A percentile compares a stretch with the other conserved stretches of the same genome.
Conservation (phyloP, 169 alveolate genomes). For the Plasmodium malariae region DNA sequence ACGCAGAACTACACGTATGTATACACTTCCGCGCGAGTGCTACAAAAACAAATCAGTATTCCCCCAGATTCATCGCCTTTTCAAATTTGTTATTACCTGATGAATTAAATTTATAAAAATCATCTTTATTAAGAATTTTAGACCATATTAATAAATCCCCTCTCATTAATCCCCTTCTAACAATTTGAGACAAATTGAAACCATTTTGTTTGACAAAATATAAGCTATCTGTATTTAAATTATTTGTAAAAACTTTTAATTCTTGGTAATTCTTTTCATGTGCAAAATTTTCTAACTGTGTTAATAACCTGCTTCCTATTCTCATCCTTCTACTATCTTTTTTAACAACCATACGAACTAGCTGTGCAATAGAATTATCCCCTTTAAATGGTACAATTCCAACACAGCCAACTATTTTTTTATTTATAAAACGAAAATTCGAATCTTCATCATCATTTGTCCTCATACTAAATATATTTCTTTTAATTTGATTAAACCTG, state of each 20-base stretch:
- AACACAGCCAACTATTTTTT: slow-evolving; percentile 89
- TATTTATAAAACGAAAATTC: slow-evolving; percentile 15
- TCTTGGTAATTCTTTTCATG: slow-evolving; percentile 89
- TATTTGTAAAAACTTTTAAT: slow-evolving; percentile 90
- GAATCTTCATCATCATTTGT: slow-evolving; percentile 56
- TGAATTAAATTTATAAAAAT: slow-evolving; percentile 76
- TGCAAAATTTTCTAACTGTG: slow-evolving; percentile 90
- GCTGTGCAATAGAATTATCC: slow-evolving; percentile 86
- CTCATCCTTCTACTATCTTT: slow-evolving; percentile 90
- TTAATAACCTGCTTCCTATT: slow-evolving; percentile 90
- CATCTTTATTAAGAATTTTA: slow-evolving; percentile 83
- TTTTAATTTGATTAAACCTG: slow-evolving; percentile 31
- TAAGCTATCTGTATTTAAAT: slow-evolving; percentile 89
- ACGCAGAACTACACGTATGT: too few relatives aligned
- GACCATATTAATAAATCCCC: slow-evolving; percentile 92
- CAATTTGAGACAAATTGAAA: slow-evolving; percentile 87
- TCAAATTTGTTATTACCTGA: slow-evolving; percentile 39
- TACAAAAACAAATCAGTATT: slow-evolving; percentile 11
- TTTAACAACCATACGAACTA: slow-evolving; percentile 91
- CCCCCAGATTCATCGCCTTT: slow-evolving; percentile 45
- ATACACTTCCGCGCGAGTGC: not conserved
- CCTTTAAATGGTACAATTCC: slow-evolving; percentile 90
- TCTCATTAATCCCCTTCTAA: slow-evolving; percentile 92
- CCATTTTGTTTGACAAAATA: slow-evolving; percentile 91
- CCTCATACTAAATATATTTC: slow-evolving; percentile 32